A percentile compares a stretch with the other conserved stretches of the same genome.
phyloP scores from a whole-genome alignment of 495 filamentous ascomycete species.

The Tuber calosporum region DNA sequence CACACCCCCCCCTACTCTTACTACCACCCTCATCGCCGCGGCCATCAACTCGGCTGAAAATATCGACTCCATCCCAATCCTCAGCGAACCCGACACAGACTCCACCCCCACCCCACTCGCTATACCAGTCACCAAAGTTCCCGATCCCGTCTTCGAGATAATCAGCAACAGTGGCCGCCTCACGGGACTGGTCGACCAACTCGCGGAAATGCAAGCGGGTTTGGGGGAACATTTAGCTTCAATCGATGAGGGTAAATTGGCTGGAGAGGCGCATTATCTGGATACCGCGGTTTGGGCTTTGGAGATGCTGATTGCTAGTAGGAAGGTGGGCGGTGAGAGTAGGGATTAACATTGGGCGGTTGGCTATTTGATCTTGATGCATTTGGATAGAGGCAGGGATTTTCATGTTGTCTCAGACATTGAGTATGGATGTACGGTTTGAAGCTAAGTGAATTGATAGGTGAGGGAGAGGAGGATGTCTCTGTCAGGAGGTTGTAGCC shows the following conservation, averaged over 20 bases:
- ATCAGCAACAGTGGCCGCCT: background rate
- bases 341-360: background rate
- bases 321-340: background rate
- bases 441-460: background rate
- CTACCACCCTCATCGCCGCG: background rate
- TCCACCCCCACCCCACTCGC: background rate
- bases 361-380: background rate
- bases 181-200: background rate
- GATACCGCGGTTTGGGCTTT: background rate
- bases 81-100: background rate
- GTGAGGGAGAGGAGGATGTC: background rate
- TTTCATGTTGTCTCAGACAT: background rate
- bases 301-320: background rate
- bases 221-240: background rate
- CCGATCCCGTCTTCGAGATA: background rate
- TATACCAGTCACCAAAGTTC: background rate
- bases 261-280: background rate
- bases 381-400: background rate
- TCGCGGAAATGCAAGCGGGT: background rate
- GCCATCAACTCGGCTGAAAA: background rate
- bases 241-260: background rate
- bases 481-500: background rate
- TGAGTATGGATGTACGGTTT: background rate
- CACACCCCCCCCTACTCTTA: background rate
- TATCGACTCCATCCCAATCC: background rate